Conservation (phyloP, 2,329 filamentous ascomycete genomes). For the Arthrobotrys pseudoclavata region DNA sequence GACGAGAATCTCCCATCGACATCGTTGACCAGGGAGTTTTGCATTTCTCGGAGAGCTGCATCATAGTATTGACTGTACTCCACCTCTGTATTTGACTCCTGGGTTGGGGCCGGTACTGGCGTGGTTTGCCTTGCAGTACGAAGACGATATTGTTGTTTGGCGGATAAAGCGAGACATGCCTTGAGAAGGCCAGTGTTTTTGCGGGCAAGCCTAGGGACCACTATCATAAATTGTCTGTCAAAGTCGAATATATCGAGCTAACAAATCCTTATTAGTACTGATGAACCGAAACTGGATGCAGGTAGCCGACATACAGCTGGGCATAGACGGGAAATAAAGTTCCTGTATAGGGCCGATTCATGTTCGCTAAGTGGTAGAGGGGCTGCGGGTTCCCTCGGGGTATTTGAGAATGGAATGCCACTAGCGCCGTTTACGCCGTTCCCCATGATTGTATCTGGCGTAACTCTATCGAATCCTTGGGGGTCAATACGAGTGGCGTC, state of each 20-base stretch:
- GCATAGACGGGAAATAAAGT: conserved; percentile 52
- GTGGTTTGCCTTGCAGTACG: conserved; percentile 35
- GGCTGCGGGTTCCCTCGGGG: conserved; percentile 35
- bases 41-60: conserved; percentile 62
- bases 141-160: conserved; percentile 58
- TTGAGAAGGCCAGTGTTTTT: conserved; percentile 53
- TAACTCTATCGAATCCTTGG: conserved; percentile 63
- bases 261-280: conserved; percentile 11
- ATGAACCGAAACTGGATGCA: neutral
- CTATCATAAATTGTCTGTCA: conserved; percentile 54
- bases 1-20: conserved; percentile 54
- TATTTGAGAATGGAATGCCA: conserved; percentile 35
- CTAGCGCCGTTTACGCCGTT: conserved; percentile 48
- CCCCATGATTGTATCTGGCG: conserved; percentile 63
- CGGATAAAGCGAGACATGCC: conserved; percentile 54
- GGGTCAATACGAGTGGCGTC: conserved; percentile 44
- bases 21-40: conserved; percentile 51
- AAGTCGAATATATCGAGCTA: conserved; percentile 60
- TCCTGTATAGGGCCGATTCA: conserved; percentile 50
- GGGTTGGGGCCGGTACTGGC: conserved; percentile 30
- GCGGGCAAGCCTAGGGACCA: conserved; percentile 47
- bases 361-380: conserved; percentile 56
- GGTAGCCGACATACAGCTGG: conserved; percentile 36
- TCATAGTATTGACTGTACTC: conserved; percentile 64
- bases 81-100: conserved; percentile 53